Evolutionary conservation across 192 early-diverging fungal species (phyloP).

Genomic region (Mortierella hygrophila): DNA sequence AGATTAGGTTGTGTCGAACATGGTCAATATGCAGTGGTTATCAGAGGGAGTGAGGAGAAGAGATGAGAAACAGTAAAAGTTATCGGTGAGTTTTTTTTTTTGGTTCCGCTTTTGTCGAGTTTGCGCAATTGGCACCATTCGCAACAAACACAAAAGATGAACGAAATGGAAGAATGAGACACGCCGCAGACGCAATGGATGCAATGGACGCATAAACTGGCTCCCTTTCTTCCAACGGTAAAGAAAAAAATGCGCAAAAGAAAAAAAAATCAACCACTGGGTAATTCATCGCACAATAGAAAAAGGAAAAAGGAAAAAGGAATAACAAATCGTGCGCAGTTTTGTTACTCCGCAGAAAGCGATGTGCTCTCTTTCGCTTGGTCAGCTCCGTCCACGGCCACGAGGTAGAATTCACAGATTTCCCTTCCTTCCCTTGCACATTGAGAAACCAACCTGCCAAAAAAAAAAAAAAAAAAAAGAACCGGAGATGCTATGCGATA

Average conservation of each 20-base stretch:
- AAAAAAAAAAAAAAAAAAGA: not conserved
- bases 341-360: not conserved
- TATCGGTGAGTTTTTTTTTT: slow-evolving; percentile 13
- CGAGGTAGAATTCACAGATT: not conserved
- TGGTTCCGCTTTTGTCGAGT: not conserved
- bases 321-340: slow-evolving; percentile 17
- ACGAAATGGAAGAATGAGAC: not conserved
- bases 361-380: not conserved
- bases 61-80: not conserved
- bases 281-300: not conserved
- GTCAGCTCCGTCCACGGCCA: not conserved
- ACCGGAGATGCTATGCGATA: not conserved
- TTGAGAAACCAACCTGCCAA: not conserved
- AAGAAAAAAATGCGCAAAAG: not conserved
- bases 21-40: not conserved
- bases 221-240: not conserved
- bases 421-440: not conserved
- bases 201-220: not conserved
- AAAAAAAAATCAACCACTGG: not conserved
- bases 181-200: not conserved
- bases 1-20: not conserved
- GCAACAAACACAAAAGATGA: not conserved
- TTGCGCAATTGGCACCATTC: not conserved
- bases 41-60: not conserved
- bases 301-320: not conserved